Conservation (phyloP, 805 yeast genomes). For the Wickerhamomyces strasburgensis region DNA sequence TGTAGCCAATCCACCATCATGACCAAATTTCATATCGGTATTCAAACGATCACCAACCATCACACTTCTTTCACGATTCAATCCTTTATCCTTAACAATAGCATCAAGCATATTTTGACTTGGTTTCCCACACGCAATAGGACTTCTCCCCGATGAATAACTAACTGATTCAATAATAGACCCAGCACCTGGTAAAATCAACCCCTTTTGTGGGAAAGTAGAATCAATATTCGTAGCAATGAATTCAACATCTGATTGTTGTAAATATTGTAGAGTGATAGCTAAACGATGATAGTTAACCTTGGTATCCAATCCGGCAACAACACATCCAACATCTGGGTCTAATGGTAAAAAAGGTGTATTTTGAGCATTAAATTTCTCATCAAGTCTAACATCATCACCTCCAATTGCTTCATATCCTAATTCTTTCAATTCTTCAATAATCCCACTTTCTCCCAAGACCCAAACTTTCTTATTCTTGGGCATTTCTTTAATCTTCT, state of each 20-base stretch:
- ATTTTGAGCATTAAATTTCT: conserved; percentile 50
- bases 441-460: conserved; percentile 84
- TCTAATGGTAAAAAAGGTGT: conserved; percentile 57
- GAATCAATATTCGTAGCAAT: conserved; percentile 94
- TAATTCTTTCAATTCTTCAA: conserved; percentile 65
- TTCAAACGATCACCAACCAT: conserved; percentile 96
- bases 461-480: conserved; percentile 81
- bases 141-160: conserved; percentile 72
- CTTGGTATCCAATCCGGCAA: conserved; percentile 77
- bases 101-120: conserved; percentile 85
- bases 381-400: conserved; percentile 55
- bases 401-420: conserved; percentile 86
- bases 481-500: conserved; percentile 68
- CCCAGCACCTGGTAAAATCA: conserved; percentile 92
- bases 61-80: conserved; percentile 57
- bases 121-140: conserved; percentile 93
- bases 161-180: conserved; percentile 77
- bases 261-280: conserved; percentile 74
- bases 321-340: conserved; percentile 75
- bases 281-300: conserved; percentile 81
- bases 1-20: conserved; percentile 84
- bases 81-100: conserved; percentile 55
- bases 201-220: conserved; percentile 86
- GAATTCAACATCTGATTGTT: conserved; percentile 58
- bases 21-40: conserved; percentile 92